These are phyloP conservation scores for Clausena lansium DNA, from an alignment of 345 rosid species.

Conservation along the genomic window DNA sequence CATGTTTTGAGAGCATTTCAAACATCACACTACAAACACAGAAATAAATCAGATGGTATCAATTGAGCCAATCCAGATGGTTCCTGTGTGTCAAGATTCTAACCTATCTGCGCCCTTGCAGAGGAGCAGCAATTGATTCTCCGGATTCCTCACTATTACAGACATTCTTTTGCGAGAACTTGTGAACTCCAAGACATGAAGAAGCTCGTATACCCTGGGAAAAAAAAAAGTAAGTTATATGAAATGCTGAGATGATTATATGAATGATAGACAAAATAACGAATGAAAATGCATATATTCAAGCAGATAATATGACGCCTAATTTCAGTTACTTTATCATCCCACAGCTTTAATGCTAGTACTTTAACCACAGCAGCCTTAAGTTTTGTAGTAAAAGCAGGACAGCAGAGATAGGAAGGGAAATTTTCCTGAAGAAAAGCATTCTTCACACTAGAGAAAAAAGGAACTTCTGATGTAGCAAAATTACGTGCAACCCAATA, in stretches of 20 bases:
- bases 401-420: background rate
- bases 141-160: conserved; percentile 65
- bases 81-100: conserved; percentile 11
- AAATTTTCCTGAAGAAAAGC: background rate
- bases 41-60: conserved; percentile 17
- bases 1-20: conserved; percentile 60
- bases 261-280: background rate
- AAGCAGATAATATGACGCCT: background rate
- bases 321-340: background rate
- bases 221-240: conserved; percentile 16
- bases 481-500: background rate
- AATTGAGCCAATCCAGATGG: conserved; percentile 4
- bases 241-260: conserved; percentile 7
- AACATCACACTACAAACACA: conserved; percentile 63
- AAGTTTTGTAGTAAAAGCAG: background rate
- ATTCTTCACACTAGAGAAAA: background rate
- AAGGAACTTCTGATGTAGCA: background rate
- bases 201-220: conserved; percentile 67
- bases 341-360: background rate
- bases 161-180: conserved; percentile 92
- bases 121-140: conserved; percentile 58
- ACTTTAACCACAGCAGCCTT: background rate
- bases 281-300: background rate
- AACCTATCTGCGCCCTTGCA: conserved; percentile 96
- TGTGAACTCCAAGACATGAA: conserved; percentile 82